Evolutionary conservation across 495 filamentous ascomycete species (phyloP).

Genomic region (Penicillium salamii): DNA sequence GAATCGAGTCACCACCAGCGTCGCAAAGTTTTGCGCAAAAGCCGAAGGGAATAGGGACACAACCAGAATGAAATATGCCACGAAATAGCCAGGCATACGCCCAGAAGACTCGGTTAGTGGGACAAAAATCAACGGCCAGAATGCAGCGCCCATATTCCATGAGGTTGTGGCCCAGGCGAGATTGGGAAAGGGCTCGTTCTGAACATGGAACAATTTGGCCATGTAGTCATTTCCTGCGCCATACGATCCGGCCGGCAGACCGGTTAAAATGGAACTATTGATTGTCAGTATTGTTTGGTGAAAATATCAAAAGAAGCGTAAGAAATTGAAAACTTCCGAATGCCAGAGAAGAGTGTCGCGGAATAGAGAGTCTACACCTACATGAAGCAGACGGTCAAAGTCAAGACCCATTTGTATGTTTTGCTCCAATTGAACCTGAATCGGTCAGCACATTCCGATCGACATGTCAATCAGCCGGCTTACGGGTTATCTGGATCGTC

Average conservation of each 20-base stretch:
- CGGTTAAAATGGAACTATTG: conserved; percentile 38
- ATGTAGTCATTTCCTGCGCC: conserved; percentile 39
- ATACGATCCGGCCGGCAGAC: conserved; percentile 41
- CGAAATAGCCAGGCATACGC: conserved; percentile 47
- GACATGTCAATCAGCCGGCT: neutral
- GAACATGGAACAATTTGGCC: conserved; percentile 38
- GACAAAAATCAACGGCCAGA: conserved; percentile 50
- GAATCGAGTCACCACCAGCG: conserved; percentile 47
- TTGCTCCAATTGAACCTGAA: conserved; percentile 4
- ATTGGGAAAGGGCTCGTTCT: conserved; percentile 43
- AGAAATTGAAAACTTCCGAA: too few species aligned
- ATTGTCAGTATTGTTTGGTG: neutral
- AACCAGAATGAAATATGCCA: conserved; percentile 46
- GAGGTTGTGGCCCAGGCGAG: conserved; percentile 46
- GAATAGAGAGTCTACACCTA: too few species aligned
- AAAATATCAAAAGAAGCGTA: too few species aligned
- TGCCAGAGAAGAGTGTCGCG: too few species aligned
- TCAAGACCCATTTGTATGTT: conserved; percentile 37
- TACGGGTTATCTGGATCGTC: conserved; percentile 29
- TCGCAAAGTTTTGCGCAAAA: conserved; percentile 52
- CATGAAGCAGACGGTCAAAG: conserved; percentile 44
- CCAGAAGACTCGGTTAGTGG: conserved; percentile 53
- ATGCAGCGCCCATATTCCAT: conserved; percentile 54
- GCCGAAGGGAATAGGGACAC: conserved; percentile 50
- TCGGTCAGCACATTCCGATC: neutral